These are phyloP conservation scores for Polytrichum formosum DNA, from an alignment of 225 moss, liverwort and hornwort species.

Conservation along the genomic window DNA sequence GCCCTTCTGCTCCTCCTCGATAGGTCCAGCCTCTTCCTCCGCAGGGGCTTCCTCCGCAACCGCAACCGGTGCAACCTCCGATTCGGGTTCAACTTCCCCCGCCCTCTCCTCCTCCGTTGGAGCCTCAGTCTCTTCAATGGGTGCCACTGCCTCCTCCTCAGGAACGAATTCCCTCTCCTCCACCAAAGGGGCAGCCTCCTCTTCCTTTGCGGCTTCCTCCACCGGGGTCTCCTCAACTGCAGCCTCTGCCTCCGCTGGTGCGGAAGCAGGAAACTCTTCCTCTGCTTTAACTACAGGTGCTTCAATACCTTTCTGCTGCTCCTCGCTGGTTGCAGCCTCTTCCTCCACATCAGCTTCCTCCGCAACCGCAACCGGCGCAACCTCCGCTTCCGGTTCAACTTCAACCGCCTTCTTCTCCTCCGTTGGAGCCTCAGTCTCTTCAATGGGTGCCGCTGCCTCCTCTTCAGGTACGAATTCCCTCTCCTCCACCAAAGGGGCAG, in stretches of 20 bases:
- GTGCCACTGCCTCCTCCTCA: no score
- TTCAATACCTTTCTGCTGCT: not conserved
- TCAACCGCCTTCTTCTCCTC: not conserved
- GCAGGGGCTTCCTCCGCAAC: no score
- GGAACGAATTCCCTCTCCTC: no score
- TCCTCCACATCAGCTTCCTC: not conserved
- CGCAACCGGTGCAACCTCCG: not conserved
- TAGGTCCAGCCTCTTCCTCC: no score
- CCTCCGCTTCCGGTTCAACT: not conserved
- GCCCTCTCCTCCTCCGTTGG: no score
- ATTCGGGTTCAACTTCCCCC: no score
- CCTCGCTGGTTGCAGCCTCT: not conserved
- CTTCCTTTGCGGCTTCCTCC: no score
- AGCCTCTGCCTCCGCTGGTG: not conserved
- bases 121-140: no score
- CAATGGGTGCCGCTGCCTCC: not conserved
- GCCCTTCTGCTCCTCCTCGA: no score
- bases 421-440: not conserved
- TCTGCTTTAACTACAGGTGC: accelerated
- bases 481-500: no score
- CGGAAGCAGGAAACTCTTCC: not conserved
- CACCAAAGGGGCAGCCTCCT: no score
- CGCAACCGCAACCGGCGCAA: not conserved
- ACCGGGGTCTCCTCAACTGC: not conserved
- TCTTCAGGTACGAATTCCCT: no score